Base-by-base conservation (phyloP, 495 filamentous ascomycete genomes). In the Xylaria palmicola region DNA sequence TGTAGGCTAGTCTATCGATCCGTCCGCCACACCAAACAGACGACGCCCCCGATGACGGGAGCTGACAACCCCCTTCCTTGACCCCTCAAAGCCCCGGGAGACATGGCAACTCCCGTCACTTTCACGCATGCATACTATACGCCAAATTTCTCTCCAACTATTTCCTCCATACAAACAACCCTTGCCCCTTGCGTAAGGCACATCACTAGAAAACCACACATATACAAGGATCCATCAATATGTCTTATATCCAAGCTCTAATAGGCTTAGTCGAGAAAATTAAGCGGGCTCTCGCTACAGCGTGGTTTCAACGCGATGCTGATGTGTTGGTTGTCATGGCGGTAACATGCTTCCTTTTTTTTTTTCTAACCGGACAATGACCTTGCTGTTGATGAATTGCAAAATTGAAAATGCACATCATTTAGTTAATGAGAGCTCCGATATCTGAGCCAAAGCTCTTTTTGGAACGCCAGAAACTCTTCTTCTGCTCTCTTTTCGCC, bases 401-500 rank as follows among this genome's bases (percentile, higher is more conserved):
- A 57, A 37, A 60, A 49, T 41, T 52, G 30, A 47, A 48, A 62
- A 72, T 72, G 59, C 62, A 13, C 26, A 20, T 54, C 44, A 54
- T 39, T 68, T 73, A 79, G 61, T 64, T 75, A 61, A 80, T 74
- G 39, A 79, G 64, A 47, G 77, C 69, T 39, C 75, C 73, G 24
- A 79, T 66, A 44, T 76, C 73, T 43, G 68, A 64, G 22, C 73
- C 72, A 27, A 76, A 64, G 48, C 63, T 74, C 72, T 86, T 89
- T 77, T 89, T 91, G 56, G 82, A 69, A 64, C 85, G 86, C 90
- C 90, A 92, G 59, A 79, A 70, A 49, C 77, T 86, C 75, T 85
- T 88, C 79, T 91, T 93, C 74, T 89, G 86, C 56, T 91, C 90
- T 48, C 90, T 82, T 74, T 89, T 93, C 70, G 88, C 88, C 73